Evolutionary conservation across 23 red algal species (phyloP).

Genomic region (Porphyridium purpureum): DNA sequence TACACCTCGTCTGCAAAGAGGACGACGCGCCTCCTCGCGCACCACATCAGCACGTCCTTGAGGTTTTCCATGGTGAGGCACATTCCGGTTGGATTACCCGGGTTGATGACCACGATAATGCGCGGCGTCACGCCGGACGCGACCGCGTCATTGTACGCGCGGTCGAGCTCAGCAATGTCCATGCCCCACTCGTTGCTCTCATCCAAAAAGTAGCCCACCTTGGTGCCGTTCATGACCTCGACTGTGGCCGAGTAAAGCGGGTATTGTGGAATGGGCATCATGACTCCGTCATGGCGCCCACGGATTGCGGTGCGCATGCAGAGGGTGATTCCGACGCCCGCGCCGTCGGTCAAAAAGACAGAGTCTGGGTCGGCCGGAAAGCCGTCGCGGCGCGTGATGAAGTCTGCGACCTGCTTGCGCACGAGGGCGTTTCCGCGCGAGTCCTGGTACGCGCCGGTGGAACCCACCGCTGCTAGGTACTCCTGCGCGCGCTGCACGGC

Average conservation of each 20-base stretch:
- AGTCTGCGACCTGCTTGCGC: constrained; percentile 41
- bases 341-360: constrained; percentile 66
- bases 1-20: constrained; percentile 93
- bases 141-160: constrained; percentile 12
- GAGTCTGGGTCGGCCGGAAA: constrained; percentile 13
- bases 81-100: constrained; percentile 90
- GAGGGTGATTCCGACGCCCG: constrained; percentile 49
- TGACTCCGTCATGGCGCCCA: constrained; percentile 26
- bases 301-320: constrained; percentile 32
- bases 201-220: constrained; percentile 63
- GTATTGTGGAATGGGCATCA: constrained; percentile 89
- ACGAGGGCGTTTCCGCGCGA: constrained; percentile 38
- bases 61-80: constrained; percentile 37
- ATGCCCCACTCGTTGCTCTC: constrained; percentile 58
- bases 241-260: constrained; percentile 75
- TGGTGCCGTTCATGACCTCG: constrained; percentile 17
- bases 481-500: constrained; percentile 14
- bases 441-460: constrained; percentile 67
- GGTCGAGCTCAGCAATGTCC: constrained; percentile 42
- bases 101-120: constrained; percentile 68
- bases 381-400: constrained; percentile 39
- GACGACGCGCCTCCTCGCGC: constrained; percentile 33
- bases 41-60: constrained; percentile 42
- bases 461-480: constrained; percentile 22
- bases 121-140: constrained; percentile 28